A percentile compares a stretch with the other conserved stretches of the same genome.
phyloP scores from a whole-genome alignment of 2,329 filamentous ascomycete species.

The Fusarium chlamydosporum region DNA sequence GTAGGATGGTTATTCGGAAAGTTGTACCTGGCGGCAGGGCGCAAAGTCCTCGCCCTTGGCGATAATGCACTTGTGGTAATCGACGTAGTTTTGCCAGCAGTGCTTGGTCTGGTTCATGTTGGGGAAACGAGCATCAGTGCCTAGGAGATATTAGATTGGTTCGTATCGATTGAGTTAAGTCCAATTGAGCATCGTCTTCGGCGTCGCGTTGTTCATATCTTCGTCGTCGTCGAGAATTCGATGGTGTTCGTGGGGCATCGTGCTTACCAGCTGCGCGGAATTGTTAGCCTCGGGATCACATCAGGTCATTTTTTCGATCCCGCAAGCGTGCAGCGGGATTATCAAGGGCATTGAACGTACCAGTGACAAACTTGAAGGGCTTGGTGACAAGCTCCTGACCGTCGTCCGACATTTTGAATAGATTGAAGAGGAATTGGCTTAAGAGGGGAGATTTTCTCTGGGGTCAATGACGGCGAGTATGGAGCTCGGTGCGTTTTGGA shows the following conservation, averaged over 20 bases:
- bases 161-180: conserved; percentile 16
- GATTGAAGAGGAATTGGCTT: conserved; percentile 49
- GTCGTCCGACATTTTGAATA: conserved; percentile 87
- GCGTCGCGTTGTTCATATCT: conserved; percentile 37
- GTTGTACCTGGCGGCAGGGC: conserved; percentile 90
- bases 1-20: conserved; percentile 3
- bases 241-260: conserved; percentile 22
- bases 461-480: conserved; percentile 56
- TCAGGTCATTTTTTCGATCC: conserved; percentile 55
- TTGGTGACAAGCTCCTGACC: conserved; percentile 83
- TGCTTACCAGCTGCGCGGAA: conserved; percentile 62
- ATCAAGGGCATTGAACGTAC: conserved; percentile 69
- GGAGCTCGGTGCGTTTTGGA: conserved; percentile 53
- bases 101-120: conserved; percentile 99
- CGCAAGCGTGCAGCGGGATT: conserved; percentile 54
- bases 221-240: conserved; percentile 38
- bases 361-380: conserved; percentile 99
- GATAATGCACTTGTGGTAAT: conserved; percentile 99
- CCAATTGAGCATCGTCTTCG: conserved; percentile 51
- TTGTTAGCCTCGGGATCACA: conserved; percentile 60
- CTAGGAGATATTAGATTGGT: conserved; percentile 62
- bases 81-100: conserved; percentile 99
- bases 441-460: conserved; percentile 46
- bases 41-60: conserved; percentile 99
- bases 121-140: conserved; percentile 99